Conservation (phyloP, 495 filamentous ascomycete species). For the Geopyxis carbonaria region DNA sequence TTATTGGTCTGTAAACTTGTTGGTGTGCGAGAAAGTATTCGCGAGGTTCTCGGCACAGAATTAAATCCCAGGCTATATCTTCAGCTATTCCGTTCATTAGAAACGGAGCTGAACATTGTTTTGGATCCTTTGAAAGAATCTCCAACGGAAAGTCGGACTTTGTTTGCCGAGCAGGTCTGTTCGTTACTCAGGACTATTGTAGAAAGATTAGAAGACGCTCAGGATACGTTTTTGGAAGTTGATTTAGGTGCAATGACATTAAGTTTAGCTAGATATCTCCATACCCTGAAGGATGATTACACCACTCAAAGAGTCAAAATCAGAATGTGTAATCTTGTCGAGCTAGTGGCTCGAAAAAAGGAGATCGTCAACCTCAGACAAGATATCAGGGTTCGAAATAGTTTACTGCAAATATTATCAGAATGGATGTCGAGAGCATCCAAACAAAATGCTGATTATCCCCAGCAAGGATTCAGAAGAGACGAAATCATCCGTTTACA, state of each 20-base stretch:
- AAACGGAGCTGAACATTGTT: constrained; percentile 38
- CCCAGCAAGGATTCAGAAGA: constrained; percentile 25
- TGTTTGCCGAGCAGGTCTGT: constrained; percentile 48
- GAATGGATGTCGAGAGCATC: constrained; percentile 34
- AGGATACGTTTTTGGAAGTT: constrained; percentile 40
- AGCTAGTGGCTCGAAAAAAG: constrained; percentile 45
- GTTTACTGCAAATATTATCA: constrained; percentile 45
- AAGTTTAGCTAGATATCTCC: constrained; percentile 44
- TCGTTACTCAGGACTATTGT: constrained; percentile 44
- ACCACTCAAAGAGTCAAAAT: constrained; percentile 44
- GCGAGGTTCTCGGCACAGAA: constrained; percentile 44
- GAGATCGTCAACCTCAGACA: constrained; percentile 48
- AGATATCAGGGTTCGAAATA: constrained; percentile 46
- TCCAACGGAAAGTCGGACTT: constrained; percentile 34
- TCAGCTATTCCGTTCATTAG: constrained; percentile 42
- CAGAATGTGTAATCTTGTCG: constrained; percentile 46
- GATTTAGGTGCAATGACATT: constrained; percentile 42
- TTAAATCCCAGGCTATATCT: constrained; percentile 41
- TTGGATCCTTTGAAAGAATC: constrained; percentile 29
- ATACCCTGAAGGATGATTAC: constrained; percentile 32
- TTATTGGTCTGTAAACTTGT: constrained; percentile 44
- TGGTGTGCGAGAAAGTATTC: constrained; percentile 43
- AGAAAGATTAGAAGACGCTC: constrained; percentile 40
- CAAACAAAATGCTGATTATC: constrained; percentile 10
- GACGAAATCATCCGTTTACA: constrained; percentile 39